These are phyloP conservation scores for Mrakia blollopis DNA, from an alignment of 768 basidiomycete genomes.

Conservation along the genomic window DNA sequence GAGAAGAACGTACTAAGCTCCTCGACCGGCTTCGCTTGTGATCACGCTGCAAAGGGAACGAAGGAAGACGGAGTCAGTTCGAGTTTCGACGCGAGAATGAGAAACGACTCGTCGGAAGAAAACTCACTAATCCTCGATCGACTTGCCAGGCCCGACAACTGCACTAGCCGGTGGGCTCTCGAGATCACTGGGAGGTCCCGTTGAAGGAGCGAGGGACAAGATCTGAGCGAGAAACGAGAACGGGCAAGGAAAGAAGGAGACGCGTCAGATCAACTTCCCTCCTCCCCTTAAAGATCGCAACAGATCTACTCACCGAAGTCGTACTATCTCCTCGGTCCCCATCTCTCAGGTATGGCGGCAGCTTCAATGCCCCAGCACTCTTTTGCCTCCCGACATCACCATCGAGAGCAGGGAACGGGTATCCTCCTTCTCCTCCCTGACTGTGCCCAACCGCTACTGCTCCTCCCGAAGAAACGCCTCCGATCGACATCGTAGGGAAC, in stretches of 20 bases:
- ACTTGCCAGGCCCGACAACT: slow-evolving; percentile 17
- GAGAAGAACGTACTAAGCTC: slow-evolving; percentile 50
- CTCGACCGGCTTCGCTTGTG: slow-evolving; percentile 32
- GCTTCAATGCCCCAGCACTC: not conserved
- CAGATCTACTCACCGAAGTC: slow-evolving; percentile 2
- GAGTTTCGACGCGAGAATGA: not conserved
- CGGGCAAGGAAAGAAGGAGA: not conserved
- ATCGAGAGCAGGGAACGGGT: slow-evolving; percentile 14
- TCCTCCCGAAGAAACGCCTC: not conserved
- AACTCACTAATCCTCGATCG: slow-evolving; percentile 28
- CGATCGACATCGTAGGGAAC: slow-evolving; percentile 20
- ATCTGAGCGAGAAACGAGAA: slow-evolving; percentile 11
- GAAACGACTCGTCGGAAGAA: not conserved
- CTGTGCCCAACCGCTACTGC: not conserved
- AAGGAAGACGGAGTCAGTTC: slow-evolving; percentile 36
- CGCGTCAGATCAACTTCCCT: not conserved
- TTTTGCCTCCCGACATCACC: not conserved
- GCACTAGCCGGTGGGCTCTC: not conserved
- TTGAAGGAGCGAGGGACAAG: slow-evolving; percentile 23
- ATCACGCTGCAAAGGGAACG: slow-evolving; percentile 36
- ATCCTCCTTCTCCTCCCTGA: slow-evolving; percentile 17
- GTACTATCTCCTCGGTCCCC: slow-evolving; percentile 16
- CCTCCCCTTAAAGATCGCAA: not conserved
- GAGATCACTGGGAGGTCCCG: slow-evolving; percentile 18
- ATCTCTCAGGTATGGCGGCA: slow-evolving; percentile 22